Percentiles rank a stretch among this genome's conserved stretches.
phyloP scores from a whole-genome alignment of 345 rosid species.

The Capsella bursapastoris region DNA sequence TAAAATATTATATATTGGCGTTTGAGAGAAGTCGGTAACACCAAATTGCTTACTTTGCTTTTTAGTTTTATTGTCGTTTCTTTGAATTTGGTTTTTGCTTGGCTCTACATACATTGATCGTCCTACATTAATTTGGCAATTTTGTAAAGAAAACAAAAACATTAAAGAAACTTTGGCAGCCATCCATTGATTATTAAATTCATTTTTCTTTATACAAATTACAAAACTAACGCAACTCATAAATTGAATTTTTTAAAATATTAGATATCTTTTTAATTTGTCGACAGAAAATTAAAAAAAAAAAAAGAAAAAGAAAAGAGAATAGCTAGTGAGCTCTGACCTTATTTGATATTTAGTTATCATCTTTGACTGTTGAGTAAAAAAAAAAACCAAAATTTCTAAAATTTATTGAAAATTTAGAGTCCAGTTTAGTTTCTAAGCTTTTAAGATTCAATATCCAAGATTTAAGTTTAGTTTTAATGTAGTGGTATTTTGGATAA shows the following conservation, averaged over 20 bases:
- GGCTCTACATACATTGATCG: background rate
- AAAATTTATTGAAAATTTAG: too few species aligned
- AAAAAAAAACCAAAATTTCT: too few species aligned
- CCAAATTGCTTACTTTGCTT: constrained; percentile 6
- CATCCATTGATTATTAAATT: background rate
- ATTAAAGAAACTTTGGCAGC: constrained; percentile 18
- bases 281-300: background rate
- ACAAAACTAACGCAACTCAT: background rate
- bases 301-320: background rate
- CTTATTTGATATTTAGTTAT: too few species aligned
- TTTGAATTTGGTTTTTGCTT: constrained; percentile 2
- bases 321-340: background rate
- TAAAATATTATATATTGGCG: background rate
- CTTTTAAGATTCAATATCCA: too few species aligned
- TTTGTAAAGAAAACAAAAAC: constrained; percentile 4
- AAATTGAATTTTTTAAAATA: background rate
- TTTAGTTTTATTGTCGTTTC: constrained; percentile 15
- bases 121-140: constrained; percentile 13
- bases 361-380: too few species aligned
- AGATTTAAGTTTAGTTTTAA: too few species aligned
- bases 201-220: background rate
- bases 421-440: too few species aligned
- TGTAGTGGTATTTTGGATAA: too few species aligned
- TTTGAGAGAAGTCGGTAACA: background rate
- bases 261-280: background rate